Base-by-base conservation (phyloP, 495 filamentous ascomycete species). In the Amniculicola lignicola region DNA sequence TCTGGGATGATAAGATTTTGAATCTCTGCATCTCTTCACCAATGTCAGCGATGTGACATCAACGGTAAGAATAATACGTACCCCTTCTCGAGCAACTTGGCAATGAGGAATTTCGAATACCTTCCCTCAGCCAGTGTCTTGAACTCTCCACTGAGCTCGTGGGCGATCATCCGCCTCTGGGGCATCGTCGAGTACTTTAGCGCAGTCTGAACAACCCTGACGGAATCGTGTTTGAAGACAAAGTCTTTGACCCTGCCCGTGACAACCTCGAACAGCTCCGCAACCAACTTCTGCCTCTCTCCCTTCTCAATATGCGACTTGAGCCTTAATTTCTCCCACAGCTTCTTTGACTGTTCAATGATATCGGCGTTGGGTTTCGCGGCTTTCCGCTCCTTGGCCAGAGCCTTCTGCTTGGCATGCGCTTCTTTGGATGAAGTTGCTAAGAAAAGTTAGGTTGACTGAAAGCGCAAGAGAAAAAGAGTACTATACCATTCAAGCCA, bases 171-270 rank as follows among this genome's bases (percentile, higher is more conserved):
- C 70, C 84, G 87, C 55, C 88, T 80, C 69, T 95, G 91, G 52
- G 84, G 81, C 19, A 81, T 75, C 52, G 86, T 95, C 29, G 89
- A 88, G 70, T 97, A 97, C 71, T 97, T 99, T 70, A 99, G 78
- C 24, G 90, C 92, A 6, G 90, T 95, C 75, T 99, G 94, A 24
- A 99, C 83, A 39, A 95, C 88, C 46, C 94, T 80, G 21, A 95
- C 93, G 9, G 90, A 88, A 65, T 99, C 94, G 70, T 99, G 94
- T 77, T 97, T 99, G 75, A 99, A 87, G 21, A 96, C 92, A 57
- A 96, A 95, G 42, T 96, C 94, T 67, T 89, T 89, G 62, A 97
- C 84, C 15, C 84, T 79, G 18, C 90, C 90, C 4, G 86, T 94
- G 64, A 96, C 86, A 61, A 97, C 91, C 43, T 83, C 81, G 69